Evolutionary conservation across 148 eudicot genomes (phyloP).

Genomic region (Salicornia ramosissima): DNA sequence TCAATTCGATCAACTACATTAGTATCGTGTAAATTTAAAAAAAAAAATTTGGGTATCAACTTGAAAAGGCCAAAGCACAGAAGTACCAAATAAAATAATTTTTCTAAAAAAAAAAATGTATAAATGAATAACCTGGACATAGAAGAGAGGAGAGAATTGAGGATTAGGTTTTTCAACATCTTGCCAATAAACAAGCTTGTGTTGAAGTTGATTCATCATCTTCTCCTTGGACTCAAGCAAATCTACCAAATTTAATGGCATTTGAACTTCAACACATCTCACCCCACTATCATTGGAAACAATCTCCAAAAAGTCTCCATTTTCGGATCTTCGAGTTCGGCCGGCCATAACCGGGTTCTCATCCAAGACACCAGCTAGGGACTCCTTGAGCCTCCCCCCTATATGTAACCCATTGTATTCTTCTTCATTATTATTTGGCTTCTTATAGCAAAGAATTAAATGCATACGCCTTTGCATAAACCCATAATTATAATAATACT

Average conservation of each 20-base stretch:
- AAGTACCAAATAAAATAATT: too few relatives aligned
- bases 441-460: conserved; percentile 34
- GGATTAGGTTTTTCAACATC: conserved; percentile 30
- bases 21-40: too few relatives aligned
- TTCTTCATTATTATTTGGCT: conserved; percentile 9
- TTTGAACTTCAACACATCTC: conserved; percentile 39
- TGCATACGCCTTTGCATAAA: conserved; percentile 25
- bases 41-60: too few relatives aligned
- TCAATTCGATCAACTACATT: too few relatives aligned
- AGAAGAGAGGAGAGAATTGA: conserved; percentile 42
- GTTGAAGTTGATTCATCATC: conserved; percentile 24
- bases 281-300: conserved; percentile 48
- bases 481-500: neutral
- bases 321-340: conserved; percentile 24
- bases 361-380: conserved; percentile 35
- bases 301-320: conserved; percentile 27
- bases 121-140: conserved; percentile 25
- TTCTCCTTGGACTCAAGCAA: conserved; percentile 33
- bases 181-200: conserved; percentile 45
- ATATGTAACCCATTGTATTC: conserved; percentile 34
- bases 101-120: neutral
- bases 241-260: conserved; percentile 24
- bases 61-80: too few relatives aligned
- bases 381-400: conserved; percentile 39
- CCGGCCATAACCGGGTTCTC: conserved; percentile 46